Base-by-base conservation (phyloP, 495 filamentous ascomycete genomes). In the Letharia columbiana region DNA sequence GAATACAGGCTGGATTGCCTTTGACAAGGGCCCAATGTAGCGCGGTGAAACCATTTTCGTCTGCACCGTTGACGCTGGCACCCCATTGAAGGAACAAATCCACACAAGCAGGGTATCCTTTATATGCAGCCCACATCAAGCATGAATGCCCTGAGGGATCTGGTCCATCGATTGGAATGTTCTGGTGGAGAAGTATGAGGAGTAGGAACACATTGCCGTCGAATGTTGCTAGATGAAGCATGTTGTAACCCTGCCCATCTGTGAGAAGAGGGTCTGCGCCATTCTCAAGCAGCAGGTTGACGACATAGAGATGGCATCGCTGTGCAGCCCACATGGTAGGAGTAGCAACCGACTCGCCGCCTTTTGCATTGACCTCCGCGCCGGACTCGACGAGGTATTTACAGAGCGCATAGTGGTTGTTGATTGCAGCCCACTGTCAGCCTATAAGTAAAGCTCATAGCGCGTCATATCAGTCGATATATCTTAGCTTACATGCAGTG, bases 111-210 rank as follows among this genome's bases (percentile, higher is more conserved):
- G 91, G 88, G 73, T 84, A 96, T 28, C 95, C 95, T 73, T 98
- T 98, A 77, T 98, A 98, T 40, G 92, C 92, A 35, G 95, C 90
- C 94, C 94, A 98, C 94, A 98, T 98, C 62, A 98, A 78, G 47
- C 86, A 87, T 2, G 95, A 98, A 76, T 98, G 95, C 15, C 91
- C 89, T 71, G 90, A 89, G 62, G 88, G 81, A 77, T 98, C 94
- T 44, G 87, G 82, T 23, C 91, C 88, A 73, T 98, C 94, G 65
- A 98, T 88, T 17, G 92, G 89, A 50, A 98, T 92, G 70, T 92
- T 91, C 71, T 96, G 91, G 76, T 98, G 94, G 4, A 98, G 80
- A 18, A 91, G 80, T 6, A 98, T 78, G 39, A 93, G 82, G n/a
- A 98, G 80, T 59, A 96, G 81, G 70, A 94, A 89, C n/a, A 96